phyloP scores from a whole-genome alignment of 352 stramenopile genomes.

The Phytophthora idaei region DNA sequence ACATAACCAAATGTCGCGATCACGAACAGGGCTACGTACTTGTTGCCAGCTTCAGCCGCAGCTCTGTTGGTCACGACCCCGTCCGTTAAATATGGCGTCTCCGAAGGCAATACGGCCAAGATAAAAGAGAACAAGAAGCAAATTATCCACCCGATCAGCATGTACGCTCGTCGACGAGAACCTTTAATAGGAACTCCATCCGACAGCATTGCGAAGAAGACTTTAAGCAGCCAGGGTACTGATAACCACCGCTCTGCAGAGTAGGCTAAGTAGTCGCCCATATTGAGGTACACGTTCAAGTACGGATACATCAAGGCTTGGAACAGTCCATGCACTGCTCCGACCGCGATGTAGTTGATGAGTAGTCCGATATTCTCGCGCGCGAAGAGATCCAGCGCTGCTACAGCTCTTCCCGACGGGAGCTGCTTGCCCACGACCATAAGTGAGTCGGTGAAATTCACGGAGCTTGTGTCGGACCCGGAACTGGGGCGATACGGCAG shows the following conservation, averaged over 20 bases:
- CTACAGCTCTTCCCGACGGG: constrained; percentile 23
- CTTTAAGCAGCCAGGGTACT: constrained; percentile 67
- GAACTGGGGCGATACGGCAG: constrained; percentile 38
- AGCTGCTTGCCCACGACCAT: constrained; percentile 33
- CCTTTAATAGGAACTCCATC: constrained; percentile 57
- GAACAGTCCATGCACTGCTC: constrained; percentile 58
- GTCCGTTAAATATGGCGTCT: constrained; percentile 48
- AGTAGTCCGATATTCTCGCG: constrained; percentile 51
- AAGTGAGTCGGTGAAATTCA: constrained; percentile 40
- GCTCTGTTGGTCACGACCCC: constrained; percentile 42
- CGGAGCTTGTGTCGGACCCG: constrained; percentile 30
- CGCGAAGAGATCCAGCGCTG: constrained; percentile 41
- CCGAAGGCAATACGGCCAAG: constrained; percentile 35
- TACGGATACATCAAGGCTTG: constrained; percentile 68
- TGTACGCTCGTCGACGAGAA: constrained; percentile 51
- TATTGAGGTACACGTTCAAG: constrained; percentile 78
- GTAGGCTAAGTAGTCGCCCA: constrained; percentile 66
- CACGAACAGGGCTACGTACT: constrained; percentile 60
- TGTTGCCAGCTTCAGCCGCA: constrained; percentile 39
- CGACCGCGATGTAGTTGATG: constrained; percentile 61
- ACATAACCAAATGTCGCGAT: constrained; percentile 57
- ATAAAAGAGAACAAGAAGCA: constrained; percentile 55
- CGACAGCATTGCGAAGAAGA: constrained; percentile 50
- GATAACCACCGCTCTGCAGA: constrained; percentile 58
- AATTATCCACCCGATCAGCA: constrained; percentile 56